Percentiles rank a stretch among this genome's conserved stretches.
These are phyloP conservation scores for Tetrapisispora fleetii DNA, from an alignment of 805 yeast genomes.

Conservation along the genomic window DNA sequence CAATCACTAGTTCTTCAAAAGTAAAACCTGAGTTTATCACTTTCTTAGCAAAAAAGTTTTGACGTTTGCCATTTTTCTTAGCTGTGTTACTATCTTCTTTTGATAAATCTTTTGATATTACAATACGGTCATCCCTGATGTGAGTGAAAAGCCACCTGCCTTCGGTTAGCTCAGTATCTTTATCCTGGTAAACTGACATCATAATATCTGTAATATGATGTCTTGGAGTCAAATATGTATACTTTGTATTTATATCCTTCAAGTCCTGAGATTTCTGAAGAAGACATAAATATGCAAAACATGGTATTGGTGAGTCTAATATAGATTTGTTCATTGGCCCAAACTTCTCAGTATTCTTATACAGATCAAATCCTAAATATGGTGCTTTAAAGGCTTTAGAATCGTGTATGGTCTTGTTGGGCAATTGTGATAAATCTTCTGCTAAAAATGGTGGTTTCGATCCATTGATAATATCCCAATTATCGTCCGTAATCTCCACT, in stretches of 20 bases:
- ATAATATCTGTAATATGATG: slow-evolving; percentile 23
- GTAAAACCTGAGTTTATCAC: slow-evolving; percentile 26
- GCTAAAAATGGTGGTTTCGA: slow-evolving; percentile 7
- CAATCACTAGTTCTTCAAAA: slow-evolving; percentile 20
- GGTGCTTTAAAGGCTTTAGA: slow-evolving; percentile 6
- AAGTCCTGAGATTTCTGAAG: slow-evolving; percentile 5
- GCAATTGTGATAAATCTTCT: slow-evolving; percentile 5
- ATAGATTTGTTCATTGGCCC: slow-evolving; percentile 13
- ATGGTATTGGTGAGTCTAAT: slow-evolving; percentile 16
- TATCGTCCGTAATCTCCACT: neutral
- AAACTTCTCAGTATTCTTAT: slow-evolving; percentile 12
- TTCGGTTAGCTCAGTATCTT: neutral
- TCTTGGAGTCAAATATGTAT: slow-evolving; percentile 21
- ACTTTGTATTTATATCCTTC: slow-evolving; percentile 1
- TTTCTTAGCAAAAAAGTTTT: slow-evolving; percentile 4
- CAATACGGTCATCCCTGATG: slow-evolving; percentile 11
- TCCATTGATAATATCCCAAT: neutral
- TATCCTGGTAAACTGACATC: slow-evolving; percentile 16
- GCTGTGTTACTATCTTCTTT: neutral
- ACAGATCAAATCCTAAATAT: slow-evolving; percentile 19
- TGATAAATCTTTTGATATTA: slow-evolving; percentile 14
- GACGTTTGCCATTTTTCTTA: neutral
- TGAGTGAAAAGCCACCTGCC: slow-evolving; percentile 8
- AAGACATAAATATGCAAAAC: slow-evolving; percentile 13
- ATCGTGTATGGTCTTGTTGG: slow-evolving; percentile 3